These are phyloP conservation scores for Colletotrichum graminicola DNA, from an alignment of 2,329 filamentous ascomycete genomes.

Conservation along the genomic window DNA sequence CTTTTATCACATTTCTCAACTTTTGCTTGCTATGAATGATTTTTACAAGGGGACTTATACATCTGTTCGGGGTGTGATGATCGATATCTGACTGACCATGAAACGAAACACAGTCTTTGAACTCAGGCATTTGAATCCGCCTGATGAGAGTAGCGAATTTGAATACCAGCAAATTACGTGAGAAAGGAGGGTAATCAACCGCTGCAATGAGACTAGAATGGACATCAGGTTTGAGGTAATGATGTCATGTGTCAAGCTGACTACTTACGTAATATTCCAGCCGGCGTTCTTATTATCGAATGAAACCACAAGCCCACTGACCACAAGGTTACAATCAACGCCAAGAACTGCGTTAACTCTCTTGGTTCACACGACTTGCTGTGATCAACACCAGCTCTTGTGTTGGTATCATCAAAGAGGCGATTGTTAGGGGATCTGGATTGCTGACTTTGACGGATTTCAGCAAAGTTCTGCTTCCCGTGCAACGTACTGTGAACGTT, in stretches of 20 bases:
- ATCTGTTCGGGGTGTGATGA: too few relatives aligned
- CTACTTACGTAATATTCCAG: not conserved
- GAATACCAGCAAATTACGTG: not conserved
- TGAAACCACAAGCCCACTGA: not conserved
- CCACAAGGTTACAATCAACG: not conserved
- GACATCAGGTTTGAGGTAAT: not conserved
- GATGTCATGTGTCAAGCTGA: not conserved
- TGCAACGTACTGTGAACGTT: not conserved
- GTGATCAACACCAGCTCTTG: not conserved
- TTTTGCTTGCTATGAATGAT: not conserved
- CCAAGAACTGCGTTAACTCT: constrained; percentile 19
- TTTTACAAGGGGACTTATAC: too few relatives aligned
- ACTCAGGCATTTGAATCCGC: not conserved
- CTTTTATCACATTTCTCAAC: not conserved
- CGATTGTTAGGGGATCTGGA: not conserved
- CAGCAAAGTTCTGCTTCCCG: not conserved
- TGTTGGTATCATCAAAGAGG: not conserved
- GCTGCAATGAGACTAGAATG: not conserved
- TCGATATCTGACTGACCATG: too few relatives aligned
- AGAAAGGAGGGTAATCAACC: not conserved
- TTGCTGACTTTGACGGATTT: not conserved
- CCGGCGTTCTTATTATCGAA: too few relatives aligned
- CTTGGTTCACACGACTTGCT: not conserved
- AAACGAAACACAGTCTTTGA: not conserved
- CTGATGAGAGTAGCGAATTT: not conserved